phyloP scores from a whole-genome alignment of 2,329 filamentous ascomycete genomes.

The Cercospora zeina region DNA sequence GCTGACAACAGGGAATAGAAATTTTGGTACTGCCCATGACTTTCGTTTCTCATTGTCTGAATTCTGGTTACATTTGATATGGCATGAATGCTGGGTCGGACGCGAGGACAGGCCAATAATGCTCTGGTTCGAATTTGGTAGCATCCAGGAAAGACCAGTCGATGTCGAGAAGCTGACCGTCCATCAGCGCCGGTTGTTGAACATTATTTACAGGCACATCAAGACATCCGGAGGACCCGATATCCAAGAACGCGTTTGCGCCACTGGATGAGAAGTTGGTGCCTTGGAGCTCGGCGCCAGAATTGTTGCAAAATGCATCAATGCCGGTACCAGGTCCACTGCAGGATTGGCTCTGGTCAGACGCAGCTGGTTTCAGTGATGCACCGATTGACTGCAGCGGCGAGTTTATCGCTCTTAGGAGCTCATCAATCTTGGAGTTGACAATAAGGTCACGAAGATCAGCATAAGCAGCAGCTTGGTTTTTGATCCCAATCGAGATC shows the following conservation, averaged over 20 bases:
- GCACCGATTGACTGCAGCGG: neutral
- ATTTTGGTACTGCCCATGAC: neutral
- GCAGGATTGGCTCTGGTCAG: neutral
- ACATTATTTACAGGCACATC: neutral
- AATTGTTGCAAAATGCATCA: neutral
- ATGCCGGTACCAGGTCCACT: neutral
- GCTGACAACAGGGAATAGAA: neutral
- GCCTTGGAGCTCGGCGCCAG: neutral
- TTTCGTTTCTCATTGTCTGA: neutral
- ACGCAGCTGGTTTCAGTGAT: neutral
- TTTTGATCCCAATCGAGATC: neutral
- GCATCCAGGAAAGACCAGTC: neutral
- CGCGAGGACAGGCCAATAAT: neutral
- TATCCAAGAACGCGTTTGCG: neutral
- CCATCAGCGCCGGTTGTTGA: neutral
- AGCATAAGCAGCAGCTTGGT: neutral
- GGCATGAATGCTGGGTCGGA: neutral
- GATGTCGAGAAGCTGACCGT: neutral
- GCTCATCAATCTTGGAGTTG: neutral
- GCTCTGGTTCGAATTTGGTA: neutral
- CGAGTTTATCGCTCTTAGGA: neutral
- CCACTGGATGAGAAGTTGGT: neutral
- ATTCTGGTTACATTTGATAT: neutral
- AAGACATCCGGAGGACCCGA: neutral
- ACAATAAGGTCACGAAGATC: neutral